Percentiles rank a stretch among this genome's conserved stretches.
These are phyloP conservation scores for Phialophora tarda DNA, from an alignment of 2,329 filamentous ascomycete species.

Conservation along the genomic window DNA sequence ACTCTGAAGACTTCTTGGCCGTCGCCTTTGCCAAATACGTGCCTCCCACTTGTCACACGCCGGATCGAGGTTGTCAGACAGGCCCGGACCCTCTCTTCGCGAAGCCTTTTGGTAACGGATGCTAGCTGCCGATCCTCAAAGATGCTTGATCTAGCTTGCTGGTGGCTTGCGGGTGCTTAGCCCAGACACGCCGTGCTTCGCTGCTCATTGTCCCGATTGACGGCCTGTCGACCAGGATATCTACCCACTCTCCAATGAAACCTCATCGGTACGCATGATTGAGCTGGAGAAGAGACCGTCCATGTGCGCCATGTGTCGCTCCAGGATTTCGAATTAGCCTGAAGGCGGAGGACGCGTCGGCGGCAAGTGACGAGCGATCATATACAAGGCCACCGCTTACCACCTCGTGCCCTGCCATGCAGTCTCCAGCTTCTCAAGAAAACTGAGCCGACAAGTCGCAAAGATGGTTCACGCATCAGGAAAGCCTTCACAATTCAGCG, in stretches of 20 bases:
- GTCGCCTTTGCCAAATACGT: background rate
- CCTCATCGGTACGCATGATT: conserved; percentile 14
- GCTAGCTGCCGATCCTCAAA: conserved; percentile 30
- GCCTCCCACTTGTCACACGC: background rate
- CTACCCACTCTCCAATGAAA: conserved; percentile 15
- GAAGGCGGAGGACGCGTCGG: conserved; percentile 18
- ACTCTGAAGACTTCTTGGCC: conserved; percentile 1
- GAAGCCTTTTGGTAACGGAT: conserved; percentile 25
- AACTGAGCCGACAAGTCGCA: conserved; percentile 14
- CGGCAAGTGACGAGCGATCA: background rate
- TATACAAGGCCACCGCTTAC: conserved; percentile 3
- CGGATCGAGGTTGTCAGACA: conserved; percentile 10
- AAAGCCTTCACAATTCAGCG: conserved; percentile 35
- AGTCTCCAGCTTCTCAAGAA: conserved; percentile 6
- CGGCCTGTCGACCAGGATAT: conserved; percentile 16
- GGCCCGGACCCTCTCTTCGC: conserved; percentile 1
- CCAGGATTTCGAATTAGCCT: conserved; percentile 28
- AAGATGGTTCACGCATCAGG: conserved; percentile 32
- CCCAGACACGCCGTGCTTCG: conserved; percentile 16
- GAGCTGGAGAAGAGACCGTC: conserved; percentile 4
- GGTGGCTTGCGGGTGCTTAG: conserved; percentile 15
- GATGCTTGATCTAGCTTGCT: conserved; percentile 21
- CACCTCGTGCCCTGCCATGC: conserved; percentile 2
- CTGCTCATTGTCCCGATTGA: conserved; percentile 21
- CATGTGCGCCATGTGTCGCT: conserved; percentile 17